Evolutionary conservation across 495 filamentous ascomycete genomes (phyloP), one percentile per base, ranked within the genome.

Genomic region (Annulohypoxylon stygium): DNA sequence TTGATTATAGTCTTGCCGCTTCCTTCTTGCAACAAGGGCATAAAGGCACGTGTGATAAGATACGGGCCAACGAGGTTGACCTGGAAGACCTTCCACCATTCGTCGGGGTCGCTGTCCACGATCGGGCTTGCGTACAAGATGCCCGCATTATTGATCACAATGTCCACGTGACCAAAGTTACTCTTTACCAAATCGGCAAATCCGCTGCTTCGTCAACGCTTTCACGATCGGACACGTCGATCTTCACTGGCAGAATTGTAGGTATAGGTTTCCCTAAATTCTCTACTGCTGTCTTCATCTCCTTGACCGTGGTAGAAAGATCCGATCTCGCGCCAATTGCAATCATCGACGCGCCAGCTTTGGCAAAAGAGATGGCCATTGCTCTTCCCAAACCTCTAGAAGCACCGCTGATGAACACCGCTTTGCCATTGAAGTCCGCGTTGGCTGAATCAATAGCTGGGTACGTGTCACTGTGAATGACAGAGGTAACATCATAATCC

Each of bases 141-240:
- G 16, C 83, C 88, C 0, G 88, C 86, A 54, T 89, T 89, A 72
- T 87, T 88, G 67, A 89, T 77, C 14, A 90, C 71, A 43, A 90
- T 82, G 57, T 90, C 87, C 0, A 89, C 65, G 0, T 76, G 71
- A 3, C 82, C 82, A 48, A 83, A 80, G 0, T 53, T 47, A 39
- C 77, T 33, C 20, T 80, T 78, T 3, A 81, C 71, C 9, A 76
- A 36, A 4, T 75, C 59, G 3, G 76, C 9, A 76, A 36, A 4
- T 75, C 59, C 4, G 76, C 82, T 0, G 79, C 81, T 0, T 61
- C 67, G 1, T 77, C 78, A 4, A 87, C 83, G 54, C 71, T 80
- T 2, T 75, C 73, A 18, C 71, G 65, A 45, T 79, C 78, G 7
- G 81, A 76, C 12, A 87, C 82, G 70, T 88, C 86, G 3, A 87